Evolutionary conservation across 2,329 filamentous ascomycete genomes (phyloP).

Genomic region (Aureobasidium pullulans): DNA sequence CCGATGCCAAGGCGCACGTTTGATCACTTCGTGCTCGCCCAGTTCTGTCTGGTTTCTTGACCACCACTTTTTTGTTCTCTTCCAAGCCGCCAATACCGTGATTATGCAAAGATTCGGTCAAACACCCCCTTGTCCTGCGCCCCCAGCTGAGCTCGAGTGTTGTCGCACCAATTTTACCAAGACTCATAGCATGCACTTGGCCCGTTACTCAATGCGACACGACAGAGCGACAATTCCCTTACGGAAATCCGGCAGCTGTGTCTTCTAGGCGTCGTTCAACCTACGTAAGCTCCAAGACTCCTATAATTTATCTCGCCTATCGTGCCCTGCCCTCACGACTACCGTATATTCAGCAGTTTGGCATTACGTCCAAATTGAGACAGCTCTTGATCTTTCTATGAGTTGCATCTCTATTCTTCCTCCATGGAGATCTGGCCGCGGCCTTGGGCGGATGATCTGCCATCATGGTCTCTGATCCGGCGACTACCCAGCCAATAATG

Average conservation of each 20-base stretch:
- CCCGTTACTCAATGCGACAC: conserved; percentile 3
- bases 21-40: neutral
- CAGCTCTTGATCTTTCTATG: neutral
- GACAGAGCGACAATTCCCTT: neutral
- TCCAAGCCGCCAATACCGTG: conserved; percentile 1
- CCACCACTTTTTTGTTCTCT: neutral
- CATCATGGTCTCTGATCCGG: neutral
- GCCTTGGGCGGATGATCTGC: neutral
- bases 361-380: neutral
- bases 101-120: neutral
- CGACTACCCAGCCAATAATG: neutral
- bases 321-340: neutral
- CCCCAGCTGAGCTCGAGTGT: neutral
- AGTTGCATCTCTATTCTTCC: neutral
- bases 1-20: conserved; percentile 6
- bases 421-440: neutral
- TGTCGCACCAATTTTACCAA: conserved; percentile 9
- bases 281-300: conserved; percentile 8
- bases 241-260: neutral
- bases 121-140: neutral
- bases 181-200: conserved; percentile 5
- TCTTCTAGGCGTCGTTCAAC: neutral
- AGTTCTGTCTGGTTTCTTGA: neutral
- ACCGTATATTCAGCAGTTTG: neutral
- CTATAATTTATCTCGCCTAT: neutral